Conservation (phyloP, 2,329 filamentous ascomycete species). For the Phialocephala subalpina region DNA sequence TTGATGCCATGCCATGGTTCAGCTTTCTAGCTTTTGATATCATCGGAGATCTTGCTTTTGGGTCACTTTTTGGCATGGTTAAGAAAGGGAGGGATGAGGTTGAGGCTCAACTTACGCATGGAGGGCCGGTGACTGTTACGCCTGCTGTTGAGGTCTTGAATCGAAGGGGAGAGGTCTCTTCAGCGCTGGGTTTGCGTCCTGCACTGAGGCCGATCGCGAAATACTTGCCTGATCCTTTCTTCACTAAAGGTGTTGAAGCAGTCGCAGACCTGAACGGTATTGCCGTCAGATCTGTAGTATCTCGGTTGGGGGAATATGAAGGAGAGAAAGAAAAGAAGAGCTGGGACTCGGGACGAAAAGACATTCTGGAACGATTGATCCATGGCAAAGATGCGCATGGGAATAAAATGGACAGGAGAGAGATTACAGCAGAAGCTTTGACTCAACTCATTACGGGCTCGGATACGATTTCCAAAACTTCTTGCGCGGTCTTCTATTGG, state of each 20-base stretch:
- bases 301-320: slow-evolving; percentile 70
- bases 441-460: slow-evolving; percentile 86
- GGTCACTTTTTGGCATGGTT: slow-evolving; percentile 85
- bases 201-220: slow-evolving; percentile 79
- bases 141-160: slow-evolving; percentile 89
- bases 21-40: slow-evolving; percentile 67
- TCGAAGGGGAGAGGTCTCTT: slow-evolving; percentile 85
- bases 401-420: slow-evolving; percentile 75
- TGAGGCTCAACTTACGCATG: slow-evolving; percentile 70
- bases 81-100: slow-evolving; percentile 79
- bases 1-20: slow-evolving; percentile 86
- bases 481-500: slow-evolving; percentile 85
- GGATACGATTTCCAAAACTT: slow-evolving; percentile 81
- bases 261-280: slow-evolving; percentile 87
- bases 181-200: slow-evolving; percentile 78
- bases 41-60: slow-evolving; percentile 71
- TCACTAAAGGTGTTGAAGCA: slow-evolving; percentile 74
- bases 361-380: slow-evolving; percentile 84
- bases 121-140: slow-evolving; percentile 70
- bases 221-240: slow-evolving; percentile 84
- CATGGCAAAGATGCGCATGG: slow-evolving; percentile 85
- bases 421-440: slow-evolving; percentile 86
- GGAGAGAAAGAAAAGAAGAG: slow-evolving; percentile 67
- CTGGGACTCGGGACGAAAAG: slow-evolving; percentile 63
- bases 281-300: slow-evolving; percentile 81